Percentiles rank a stretch among this genome's conserved stretches.
These are phyloP conservation scores for Fusarium buxicola DNA, from an alignment of 2,329 filamentous ascomycete species.

Conservation along the genomic window DNA sequence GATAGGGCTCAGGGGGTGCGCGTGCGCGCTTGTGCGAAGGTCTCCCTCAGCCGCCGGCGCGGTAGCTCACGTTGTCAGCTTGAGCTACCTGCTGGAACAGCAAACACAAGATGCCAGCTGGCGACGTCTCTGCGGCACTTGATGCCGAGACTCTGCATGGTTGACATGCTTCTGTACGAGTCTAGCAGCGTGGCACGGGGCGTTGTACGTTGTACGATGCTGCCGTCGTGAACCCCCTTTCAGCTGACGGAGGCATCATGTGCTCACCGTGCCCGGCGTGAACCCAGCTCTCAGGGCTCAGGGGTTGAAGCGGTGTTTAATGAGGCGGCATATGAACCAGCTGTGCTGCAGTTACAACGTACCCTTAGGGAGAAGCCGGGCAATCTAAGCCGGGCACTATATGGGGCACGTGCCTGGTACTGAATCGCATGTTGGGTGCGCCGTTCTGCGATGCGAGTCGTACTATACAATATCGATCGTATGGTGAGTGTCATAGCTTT, in stretches of 20 bases:
- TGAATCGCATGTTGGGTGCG: conserved; percentile 41
- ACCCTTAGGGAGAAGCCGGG: conserved; percentile 23
- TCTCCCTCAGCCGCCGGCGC: conserved; percentile 26
- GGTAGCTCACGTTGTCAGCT: conserved; percentile 12
- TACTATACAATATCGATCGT: conserved; percentile 33
- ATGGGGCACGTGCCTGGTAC: conserved; percentile 39
- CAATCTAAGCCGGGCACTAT: conserved; percentile 23
- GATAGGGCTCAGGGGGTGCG: conserved; percentile 28
- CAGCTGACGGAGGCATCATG: conserved; percentile 6
- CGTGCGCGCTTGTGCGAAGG: conserved; percentile 22
- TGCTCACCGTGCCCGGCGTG: conserved; percentile 16
- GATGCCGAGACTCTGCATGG: neutral
- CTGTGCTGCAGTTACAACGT: conserved; percentile 31
- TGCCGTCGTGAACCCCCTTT: conserved; percentile 17
- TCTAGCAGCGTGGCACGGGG: conserved; percentile 10
- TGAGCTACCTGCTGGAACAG: neutral
- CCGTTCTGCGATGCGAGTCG: conserved; percentile 31
- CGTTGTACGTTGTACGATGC: conserved; percentile 4
- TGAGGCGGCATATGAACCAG: conserved; percentile 22
- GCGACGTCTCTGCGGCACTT: conserved; percentile 4
- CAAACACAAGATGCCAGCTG: neutral
- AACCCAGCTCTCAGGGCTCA: conserved; percentile 8
- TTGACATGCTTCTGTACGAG: neutral
- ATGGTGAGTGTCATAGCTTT: conserved; percentile 12
- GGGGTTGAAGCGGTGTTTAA: conserved; percentile 12